Conservation (phyloP, 2,329 filamentous ascomycete genomes). For the Acrodontium crateriforme region DNA sequence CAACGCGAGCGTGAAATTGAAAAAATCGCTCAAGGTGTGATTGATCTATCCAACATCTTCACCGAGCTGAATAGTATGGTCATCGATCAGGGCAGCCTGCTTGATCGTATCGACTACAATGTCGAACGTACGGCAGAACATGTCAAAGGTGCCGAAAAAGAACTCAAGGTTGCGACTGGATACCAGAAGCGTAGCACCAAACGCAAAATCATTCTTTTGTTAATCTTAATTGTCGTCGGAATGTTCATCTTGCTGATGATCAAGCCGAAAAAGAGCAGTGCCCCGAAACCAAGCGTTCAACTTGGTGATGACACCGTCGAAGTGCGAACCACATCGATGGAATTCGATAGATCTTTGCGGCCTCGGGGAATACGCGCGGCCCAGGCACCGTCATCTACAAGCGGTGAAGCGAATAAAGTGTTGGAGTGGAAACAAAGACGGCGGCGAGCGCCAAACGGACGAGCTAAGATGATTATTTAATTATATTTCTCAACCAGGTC, state of each 20-base stretch:
- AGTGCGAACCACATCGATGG: too few species aligned
- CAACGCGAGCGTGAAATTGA: constrained; percentile 95
- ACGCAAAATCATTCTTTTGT: constrained; percentile 80
- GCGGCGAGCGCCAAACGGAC: too few species aligned
- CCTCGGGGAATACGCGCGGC: too few species aligned
- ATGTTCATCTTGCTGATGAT: constrained; percentile 73
- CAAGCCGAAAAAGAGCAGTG: too few species aligned
- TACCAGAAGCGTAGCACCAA: constrained; percentile 85
- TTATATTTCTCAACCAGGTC: too few species aligned
- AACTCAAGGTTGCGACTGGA: constrained; percentile 72
- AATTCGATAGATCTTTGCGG: too few species aligned
- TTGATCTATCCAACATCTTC: constrained; percentile 92
- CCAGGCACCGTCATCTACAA: too few species aligned
- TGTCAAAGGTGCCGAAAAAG: constrained; percentile 84
- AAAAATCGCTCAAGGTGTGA: constrained; percentile 95
- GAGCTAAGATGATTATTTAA: too few species aligned
- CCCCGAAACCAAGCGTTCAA: too few species aligned
- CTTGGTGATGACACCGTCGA: too few species aligned
- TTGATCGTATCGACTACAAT: constrained; percentile 58
- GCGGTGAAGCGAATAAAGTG: too few species aligned
- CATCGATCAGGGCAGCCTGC: constrained; percentile 38
- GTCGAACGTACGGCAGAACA: constrained; percentile 90
- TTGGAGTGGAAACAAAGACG: too few species aligned
- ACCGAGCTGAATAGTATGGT: constrained; percentile 90
- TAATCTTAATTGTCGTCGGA: constrained; percentile 70